Conservation (phyloP, 352 stramenopile species). For the Phytophthora citrophthora region DNA sequence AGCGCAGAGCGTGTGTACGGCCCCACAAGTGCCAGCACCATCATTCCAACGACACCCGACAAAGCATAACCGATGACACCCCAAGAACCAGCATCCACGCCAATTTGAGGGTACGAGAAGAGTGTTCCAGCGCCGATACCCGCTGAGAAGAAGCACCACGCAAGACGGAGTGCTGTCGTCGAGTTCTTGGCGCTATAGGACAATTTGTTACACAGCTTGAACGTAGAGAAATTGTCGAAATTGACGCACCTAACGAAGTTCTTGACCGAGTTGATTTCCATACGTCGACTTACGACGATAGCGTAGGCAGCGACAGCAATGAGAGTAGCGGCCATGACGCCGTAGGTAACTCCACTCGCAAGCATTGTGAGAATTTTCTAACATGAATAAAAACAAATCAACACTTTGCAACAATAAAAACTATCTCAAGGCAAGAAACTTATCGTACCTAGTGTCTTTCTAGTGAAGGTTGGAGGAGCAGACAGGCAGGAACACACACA, state of each 20-base stretch:
- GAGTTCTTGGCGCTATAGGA: constrained; percentile 69
- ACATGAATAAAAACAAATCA: not conserved
- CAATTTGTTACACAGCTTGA: not conserved
- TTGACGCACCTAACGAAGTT: constrained; percentile 66
- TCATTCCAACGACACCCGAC: constrained; percentile 62
- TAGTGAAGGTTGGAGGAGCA: not conserved
- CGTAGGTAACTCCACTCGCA: constrained; percentile 51
- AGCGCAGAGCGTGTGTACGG: constrained; percentile 66
- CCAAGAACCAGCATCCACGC: constrained; percentile 72
- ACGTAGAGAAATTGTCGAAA: not conserved
- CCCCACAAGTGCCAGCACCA: constrained; percentile 58
- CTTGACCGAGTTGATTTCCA: constrained; percentile 59
- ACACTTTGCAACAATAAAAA: not conserved
- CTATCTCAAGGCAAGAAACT: not conserved
- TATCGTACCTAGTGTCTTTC: constrained; percentile 16
- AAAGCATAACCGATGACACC: constrained; percentile 81
- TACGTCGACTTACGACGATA: constrained; percentile 62
- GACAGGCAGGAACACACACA: constrained; percentile 22
- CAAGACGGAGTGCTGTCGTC: constrained; percentile 54
- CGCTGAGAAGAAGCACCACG: constrained; percentile 84
- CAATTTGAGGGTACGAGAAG: constrained; percentile 81
- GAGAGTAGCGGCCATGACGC: constrained; percentile 68
- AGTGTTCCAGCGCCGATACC: constrained; percentile 81
- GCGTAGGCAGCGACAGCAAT: constrained; percentile 67
- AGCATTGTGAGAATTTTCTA: constrained; percentile 43